These are phyloP conservation scores for Neoboletus magnificus DNA, from an alignment of 768 basidiomycete genomes.

Conservation along the genomic window DNA sequence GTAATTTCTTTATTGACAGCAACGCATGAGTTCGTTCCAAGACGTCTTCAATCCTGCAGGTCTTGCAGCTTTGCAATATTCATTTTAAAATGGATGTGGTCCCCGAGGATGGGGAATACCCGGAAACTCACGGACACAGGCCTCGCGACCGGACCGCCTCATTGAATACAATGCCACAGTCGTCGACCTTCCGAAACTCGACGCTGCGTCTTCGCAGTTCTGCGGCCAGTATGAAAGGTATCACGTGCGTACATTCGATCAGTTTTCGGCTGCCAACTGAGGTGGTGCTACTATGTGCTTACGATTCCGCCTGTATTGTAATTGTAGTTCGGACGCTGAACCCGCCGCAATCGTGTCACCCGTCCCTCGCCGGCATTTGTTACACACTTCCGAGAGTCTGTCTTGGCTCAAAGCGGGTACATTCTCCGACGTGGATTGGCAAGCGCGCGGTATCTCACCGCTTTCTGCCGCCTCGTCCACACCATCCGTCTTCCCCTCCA, in stretches of 20 bases:
- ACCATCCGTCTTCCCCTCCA: constrained; percentile 23
- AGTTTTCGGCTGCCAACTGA: no score
- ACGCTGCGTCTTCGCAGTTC: constrained; percentile 18
- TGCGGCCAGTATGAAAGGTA: constrained; percentile 9
- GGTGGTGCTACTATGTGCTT: not conserved
- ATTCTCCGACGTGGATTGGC: constrained; percentile 40
- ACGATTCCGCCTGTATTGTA: not conserved
- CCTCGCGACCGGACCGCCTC: constrained; percentile 15
- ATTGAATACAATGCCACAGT: constrained; percentile 9
- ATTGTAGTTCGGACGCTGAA: constrained; percentile 25
- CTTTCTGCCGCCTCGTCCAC: constrained; percentile 33
- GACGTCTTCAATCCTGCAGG: not conserved
- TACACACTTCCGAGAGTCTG: constrained; percentile 57
- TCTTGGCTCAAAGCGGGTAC: constrained; percentile 53
- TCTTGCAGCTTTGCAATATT: not conserved
- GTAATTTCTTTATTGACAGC: not conserved
- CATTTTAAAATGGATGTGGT: constrained; percentile 17
- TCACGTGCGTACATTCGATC: constrained; percentile 10
- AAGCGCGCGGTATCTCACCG: constrained; percentile 46
- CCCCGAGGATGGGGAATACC: constrained; percentile 8
- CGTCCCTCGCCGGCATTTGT: constrained; percentile 60
- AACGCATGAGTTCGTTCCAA: not conserved
- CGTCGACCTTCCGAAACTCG: constrained; percentile 5
- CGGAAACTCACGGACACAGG: not conserved
- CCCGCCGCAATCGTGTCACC: constrained; percentile 56